phyloP scores from a whole-genome alignment of 257 asterid species.

The Solanum tarapatanum region DNA sequence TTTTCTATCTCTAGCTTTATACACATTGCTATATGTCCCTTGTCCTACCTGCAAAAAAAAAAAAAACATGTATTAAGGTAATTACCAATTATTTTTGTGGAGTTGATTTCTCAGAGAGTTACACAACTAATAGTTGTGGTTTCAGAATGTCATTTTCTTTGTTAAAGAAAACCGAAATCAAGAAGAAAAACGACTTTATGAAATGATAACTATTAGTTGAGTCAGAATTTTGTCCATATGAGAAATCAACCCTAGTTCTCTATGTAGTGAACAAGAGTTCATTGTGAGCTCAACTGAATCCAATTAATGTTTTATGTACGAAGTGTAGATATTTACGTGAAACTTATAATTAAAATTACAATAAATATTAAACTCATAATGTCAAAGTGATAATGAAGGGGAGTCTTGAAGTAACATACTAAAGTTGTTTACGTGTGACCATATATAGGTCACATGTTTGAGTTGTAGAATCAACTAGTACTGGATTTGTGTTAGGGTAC shows the following conservation, averaged over 20 bases:
- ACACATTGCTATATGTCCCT: constrained; percentile 90
- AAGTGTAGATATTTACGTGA: background rate
- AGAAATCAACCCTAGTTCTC: background rate
- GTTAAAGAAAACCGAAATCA: too few species aligned
- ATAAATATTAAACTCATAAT: too few species aligned
- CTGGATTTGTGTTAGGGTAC: background rate
- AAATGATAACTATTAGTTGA: background rate
- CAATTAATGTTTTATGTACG: too few species aligned
- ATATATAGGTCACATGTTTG: background rate
- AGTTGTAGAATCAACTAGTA: background rate
- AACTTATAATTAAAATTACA: background rate
- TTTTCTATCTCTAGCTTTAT: constrained; percentile 52
- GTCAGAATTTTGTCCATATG: background rate
- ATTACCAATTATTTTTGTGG: background rate
- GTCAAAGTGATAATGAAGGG: background rate
- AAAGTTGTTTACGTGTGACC: background rate
- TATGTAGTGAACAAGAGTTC: too few species aligned
- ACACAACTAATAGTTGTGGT: background rate
- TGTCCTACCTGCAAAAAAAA: constrained; percentile 51
- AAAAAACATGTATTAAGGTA: background rate
- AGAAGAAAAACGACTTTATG: background rate
- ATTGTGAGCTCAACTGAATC: too few species aligned
- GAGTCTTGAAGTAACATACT: background rate
- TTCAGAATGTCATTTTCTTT: background rate
- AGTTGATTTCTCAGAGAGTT: background rate